These are phyloP conservation scores for Ceratorhiza oryzae-sativae DNA, from an alignment of 1,284 basidiomycete genomes.

Conservation along the genomic window DNA sequence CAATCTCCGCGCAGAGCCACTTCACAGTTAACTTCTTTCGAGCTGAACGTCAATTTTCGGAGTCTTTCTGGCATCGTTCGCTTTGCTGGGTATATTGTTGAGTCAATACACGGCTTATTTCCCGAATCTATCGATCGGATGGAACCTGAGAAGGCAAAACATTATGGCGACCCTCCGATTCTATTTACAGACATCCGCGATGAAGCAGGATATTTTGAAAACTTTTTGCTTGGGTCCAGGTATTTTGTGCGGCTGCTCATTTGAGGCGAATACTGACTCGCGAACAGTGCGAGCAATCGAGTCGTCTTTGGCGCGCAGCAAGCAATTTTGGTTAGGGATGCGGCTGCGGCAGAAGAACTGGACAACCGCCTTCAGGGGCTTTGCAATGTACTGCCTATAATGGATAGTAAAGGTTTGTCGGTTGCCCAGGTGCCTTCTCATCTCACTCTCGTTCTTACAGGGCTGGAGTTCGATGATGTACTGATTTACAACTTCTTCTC, in stretches of 20 bases:
- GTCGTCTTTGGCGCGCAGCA: slow-evolving; percentile 10
- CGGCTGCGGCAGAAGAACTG: slow-evolving; percentile 7
- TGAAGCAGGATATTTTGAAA: slow-evolving; percentile 16
- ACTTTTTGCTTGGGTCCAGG: slow-evolving; percentile 10
- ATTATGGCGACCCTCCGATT: neutral
- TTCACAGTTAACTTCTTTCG: slow-evolving; percentile 50
- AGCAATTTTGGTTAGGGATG: slow-evolving; percentile 12
- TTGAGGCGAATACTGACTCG: neutral
- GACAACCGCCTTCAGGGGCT: slow-evolving; percentile 17
- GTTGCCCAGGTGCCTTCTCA: too few relatives aligned
- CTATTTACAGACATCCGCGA: neutral
- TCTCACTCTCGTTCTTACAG: too few relatives aligned
- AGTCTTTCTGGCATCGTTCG: slow-evolving; percentile 42
- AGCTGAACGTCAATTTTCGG: slow-evolving; percentile 41
- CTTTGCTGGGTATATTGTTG: slow-evolving; percentile 38
- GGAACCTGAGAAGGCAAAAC: slow-evolving; percentile 22
- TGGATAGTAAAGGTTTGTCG: slow-evolving; percentile 33
- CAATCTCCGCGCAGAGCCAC: neutral
- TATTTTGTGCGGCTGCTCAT: neutral
- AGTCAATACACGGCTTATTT: slow-evolving; percentile 28
- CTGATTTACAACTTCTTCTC: slow-evolving; percentile 74
- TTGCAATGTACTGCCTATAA: slow-evolving; percentile 23
- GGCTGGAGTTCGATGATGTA: slow-evolving; percentile 76
- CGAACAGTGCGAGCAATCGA: neutral
- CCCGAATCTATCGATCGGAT: slow-evolving; percentile 41